These are phyloP conservation scores for Fraxinus americana DNA, from an alignment of 257 asterid species.

Conservation along the genomic window DNA sequence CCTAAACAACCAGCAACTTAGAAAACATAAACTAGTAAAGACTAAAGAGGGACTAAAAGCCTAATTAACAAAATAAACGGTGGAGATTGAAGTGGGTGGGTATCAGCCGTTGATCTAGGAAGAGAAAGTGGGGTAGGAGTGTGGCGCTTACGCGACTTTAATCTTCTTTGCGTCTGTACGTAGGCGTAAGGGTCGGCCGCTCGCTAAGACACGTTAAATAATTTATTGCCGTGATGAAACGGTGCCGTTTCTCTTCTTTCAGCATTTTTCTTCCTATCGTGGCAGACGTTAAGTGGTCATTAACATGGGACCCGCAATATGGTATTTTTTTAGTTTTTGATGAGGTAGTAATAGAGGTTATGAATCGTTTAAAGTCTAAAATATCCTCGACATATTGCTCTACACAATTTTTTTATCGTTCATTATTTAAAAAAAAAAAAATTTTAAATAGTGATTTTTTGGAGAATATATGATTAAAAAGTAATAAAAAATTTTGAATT, in stretches of 20 bases:
- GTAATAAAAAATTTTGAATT: too few relatives aligned
- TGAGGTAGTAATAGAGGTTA: constrained; percentile 26
- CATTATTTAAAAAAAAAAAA: too few relatives aligned
- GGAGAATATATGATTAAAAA: too few relatives aligned
- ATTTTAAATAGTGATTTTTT: too few relatives aligned
- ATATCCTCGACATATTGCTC: constrained; percentile 26
- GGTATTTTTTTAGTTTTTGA: constrained; percentile 34
- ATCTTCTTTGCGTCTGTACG: constrained; percentile 78
- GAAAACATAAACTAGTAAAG: constrained; percentile 43
- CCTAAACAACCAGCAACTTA: constrained; percentile 88
- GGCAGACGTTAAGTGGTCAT: constrained; percentile 14
- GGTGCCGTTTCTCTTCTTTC: constrained; percentile 40
- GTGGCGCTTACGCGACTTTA: constrained; percentile 73
- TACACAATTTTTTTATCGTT: too few relatives aligned
- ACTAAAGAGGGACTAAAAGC: constrained; percentile 39
- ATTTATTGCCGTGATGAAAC: constrained; percentile 32
- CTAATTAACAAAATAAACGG: constrained; percentile 39
- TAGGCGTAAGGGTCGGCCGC: constrained; percentile 66
- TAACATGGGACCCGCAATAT: constrained; percentile 25
- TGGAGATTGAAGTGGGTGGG: constrained; percentile 40
- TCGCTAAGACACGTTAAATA: constrained; percentile 41
- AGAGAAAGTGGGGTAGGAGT: constrained; percentile 30
- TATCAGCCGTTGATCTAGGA: constrained; percentile 43
- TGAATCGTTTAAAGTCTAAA: neutral
- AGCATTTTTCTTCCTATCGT: constrained; percentile 1